phyloP scores from a whole-genome alignment of 306 rosid genomes.

The Cajanus cajan region DNA sequence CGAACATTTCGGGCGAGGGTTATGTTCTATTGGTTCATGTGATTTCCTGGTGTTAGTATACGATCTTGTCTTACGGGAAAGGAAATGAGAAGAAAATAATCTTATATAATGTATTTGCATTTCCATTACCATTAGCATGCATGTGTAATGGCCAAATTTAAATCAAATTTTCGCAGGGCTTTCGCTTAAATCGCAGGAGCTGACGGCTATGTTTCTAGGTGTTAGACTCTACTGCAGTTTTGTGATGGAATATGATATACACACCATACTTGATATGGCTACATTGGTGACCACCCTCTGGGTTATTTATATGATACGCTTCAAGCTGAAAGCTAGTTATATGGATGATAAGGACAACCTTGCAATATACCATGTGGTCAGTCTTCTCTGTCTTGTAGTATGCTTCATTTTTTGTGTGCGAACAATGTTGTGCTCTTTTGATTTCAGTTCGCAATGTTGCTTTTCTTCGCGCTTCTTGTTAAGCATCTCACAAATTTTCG shows the following conservation, averaged over 20 bases:
- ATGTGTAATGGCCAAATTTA: background rate
- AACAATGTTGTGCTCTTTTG: background rate
- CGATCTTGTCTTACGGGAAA: background rate
- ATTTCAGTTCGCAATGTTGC: background rate
- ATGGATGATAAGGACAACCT: slow-evolving; percentile 71
- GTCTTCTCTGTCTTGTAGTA: background rate
- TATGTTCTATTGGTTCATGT: background rate
- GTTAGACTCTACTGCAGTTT: slow-evolving; percentile 76
- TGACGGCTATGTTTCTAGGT: slow-evolving; percentile 70
- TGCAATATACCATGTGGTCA: slow-evolving; percentile 59
- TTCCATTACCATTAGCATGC: too few relatives aligned
- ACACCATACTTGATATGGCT: slow-evolving; percentile 71
- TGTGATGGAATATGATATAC: slow-evolving; percentile 82
- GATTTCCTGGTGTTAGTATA: background rate
- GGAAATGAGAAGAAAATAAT: background rate
- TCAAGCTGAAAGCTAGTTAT: slow-evolving; percentile 60
- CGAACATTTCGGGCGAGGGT: slow-evolving; percentile 11
- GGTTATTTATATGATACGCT: slow-evolving; percentile 75
- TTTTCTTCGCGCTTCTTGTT: background rate
- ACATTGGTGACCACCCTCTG: slow-evolving; percentile 67
- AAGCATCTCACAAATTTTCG: background rate
- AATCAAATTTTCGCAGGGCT: slow-evolving; percentile 50
- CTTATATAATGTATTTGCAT: background rate
- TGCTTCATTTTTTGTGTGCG: background rate
- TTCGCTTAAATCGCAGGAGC: slow-evolving; percentile 77